Percentiles rank a stretch among this genome's conserved stretches.
These are phyloP conservation scores for Canna indica DNA, from an alignment of 176 grass and related monocot species.

Conservation along the genomic window DNA sequence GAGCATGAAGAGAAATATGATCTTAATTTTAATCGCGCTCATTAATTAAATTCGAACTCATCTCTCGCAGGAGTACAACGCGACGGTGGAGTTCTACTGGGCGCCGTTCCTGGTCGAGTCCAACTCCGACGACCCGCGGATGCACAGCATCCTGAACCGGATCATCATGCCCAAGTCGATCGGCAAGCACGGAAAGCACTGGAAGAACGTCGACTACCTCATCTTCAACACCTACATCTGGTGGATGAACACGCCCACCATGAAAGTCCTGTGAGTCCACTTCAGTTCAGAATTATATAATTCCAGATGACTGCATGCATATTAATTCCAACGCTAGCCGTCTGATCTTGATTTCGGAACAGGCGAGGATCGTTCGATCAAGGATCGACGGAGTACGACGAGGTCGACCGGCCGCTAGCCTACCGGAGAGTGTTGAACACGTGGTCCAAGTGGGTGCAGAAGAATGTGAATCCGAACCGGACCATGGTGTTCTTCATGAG, in stretches of 20 bases:
- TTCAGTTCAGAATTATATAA: not conserved
- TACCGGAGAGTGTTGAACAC: constrained; percentile 75
- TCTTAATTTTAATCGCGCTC: too few relatives aligned
- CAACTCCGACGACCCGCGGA: constrained; percentile 90
- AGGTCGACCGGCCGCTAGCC: constrained; percentile 70
- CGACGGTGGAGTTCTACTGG: constrained; percentile 99
- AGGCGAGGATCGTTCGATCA: constrained; percentile 61
- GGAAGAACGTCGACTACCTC: constrained; percentile 82
- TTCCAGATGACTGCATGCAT: too few relatives aligned
- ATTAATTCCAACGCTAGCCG: too few relatives aligned
- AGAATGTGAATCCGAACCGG: constrained; percentile 66
- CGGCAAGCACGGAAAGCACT: constrained; percentile 64
- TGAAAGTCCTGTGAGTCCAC: constrained; percentile 77
- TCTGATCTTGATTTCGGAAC: too few relatives aligned
- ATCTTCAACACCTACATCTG: constrained; percentile 99
- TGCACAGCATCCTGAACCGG: constrained; percentile 78
- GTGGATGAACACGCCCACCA: constrained; percentile 83
- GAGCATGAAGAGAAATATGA: too few relatives aligned
- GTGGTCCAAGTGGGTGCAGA: constrained; percentile 85
- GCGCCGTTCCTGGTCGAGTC: constrained; percentile 95
- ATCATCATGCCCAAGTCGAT: constrained; percentile 81
- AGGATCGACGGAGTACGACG: constrained; percentile 56
- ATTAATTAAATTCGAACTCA: too few relatives aligned
- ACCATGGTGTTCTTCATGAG: constrained; percentile 94
- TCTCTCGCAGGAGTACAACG: constrained; percentile 55